Percentiles rank a stretch among this genome's conserved stretches.
Evolutionary conservation across 1,284 basidiomycete species (phyloP).

Genomic region (Boletus sp.): DNA sequence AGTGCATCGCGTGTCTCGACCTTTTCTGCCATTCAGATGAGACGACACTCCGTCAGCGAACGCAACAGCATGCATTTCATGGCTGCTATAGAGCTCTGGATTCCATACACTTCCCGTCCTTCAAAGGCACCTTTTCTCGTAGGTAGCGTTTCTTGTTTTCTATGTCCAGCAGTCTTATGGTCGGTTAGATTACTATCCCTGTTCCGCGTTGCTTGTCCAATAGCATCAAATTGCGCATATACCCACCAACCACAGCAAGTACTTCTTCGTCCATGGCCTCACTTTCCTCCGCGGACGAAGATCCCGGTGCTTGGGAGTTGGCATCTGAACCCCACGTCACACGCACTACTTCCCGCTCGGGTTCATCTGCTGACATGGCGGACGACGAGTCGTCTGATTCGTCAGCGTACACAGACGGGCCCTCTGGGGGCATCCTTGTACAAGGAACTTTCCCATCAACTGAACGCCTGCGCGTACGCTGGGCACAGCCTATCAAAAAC

Average conservation of each 20-base stretch:
- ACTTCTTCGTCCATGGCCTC: constrained; percentile 66
- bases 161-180: constrained; percentile 3
- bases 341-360: constrained; percentile 51
- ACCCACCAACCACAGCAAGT: constrained; percentile 48
- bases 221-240: constrained; percentile 67
- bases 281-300: constrained; percentile 70
- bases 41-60: constrained; percentile 56
- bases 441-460: constrained; percentile 76
- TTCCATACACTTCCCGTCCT: constrained; percentile 65
- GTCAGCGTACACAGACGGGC: constrained; percentile 47
- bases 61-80: constrained; percentile 64
- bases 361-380: constrained; percentile 66
- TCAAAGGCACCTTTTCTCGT: constrained; percentile 71
- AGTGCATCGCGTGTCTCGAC: constrained; percentile 32
- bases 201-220: constrained; percentile 75
- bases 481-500: constrained; percentile 65
- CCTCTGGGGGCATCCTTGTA: constrained; percentile 62
- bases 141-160: constrained; percentile 26
- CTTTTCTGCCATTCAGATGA: constrained; percentile 39
- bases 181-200: constrained; percentile 63
- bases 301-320: constrained; percentile 66
- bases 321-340: constrained; percentile 75
- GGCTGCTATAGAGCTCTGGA: constrained; percentile 72
- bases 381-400: constrained; percentile 81
- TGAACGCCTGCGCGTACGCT: constrained; percentile 69